Evolutionary conservation across 257 asterid species (phyloP), one percentile per base, ranked within the genome.

Genomic region (Anisodus tanguticus): DNA sequence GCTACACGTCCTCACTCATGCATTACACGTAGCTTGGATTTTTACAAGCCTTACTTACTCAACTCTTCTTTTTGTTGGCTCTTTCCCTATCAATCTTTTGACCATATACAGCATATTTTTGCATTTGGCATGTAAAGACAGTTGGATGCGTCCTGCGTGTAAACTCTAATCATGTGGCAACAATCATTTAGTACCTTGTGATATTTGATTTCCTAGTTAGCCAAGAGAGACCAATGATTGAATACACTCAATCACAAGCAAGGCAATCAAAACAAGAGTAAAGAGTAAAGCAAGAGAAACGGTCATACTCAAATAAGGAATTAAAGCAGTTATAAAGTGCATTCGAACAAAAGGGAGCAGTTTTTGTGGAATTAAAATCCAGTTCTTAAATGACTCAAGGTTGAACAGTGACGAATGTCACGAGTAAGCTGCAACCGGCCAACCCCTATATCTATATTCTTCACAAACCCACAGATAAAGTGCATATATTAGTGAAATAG

Each of bases 21-120:
- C 81, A 11, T 22, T 49, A 74, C 60, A 72, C 80, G 60, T 74
- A 49, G 81, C 62, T 70, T 70, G 55, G 31, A 70, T 43, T 70
- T 26, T 70, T 9, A n/a, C 63, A 76, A 22, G 43, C 10, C 22
- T 76, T 5, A 47, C 45, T 22, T n/a, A n/a, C n/a, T 12, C 62
- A 72, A 72, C 59, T n/a, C 13, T 1, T 45, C 6, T 3, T 43
- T 43, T 8, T n/a, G 8, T 12, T 12, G 43, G 12, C 19, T 19
- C 47, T 26, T 76, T 26, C 22, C n/a, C 22, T 51, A 6, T 76
- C 5, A 1, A 22, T 49, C 13, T 76, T 26, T 51, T 49, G 81
- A 26, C 63, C 39, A 12, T 19, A 76, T 69, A 51, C 60, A 53
- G 6, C 81, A 49, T 22, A 76, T 51, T 2, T 19, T 51, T 13